Conservation (phyloP, 2,329 filamentous ascomycete genomes). For the Nemania diffusa region DNA sequence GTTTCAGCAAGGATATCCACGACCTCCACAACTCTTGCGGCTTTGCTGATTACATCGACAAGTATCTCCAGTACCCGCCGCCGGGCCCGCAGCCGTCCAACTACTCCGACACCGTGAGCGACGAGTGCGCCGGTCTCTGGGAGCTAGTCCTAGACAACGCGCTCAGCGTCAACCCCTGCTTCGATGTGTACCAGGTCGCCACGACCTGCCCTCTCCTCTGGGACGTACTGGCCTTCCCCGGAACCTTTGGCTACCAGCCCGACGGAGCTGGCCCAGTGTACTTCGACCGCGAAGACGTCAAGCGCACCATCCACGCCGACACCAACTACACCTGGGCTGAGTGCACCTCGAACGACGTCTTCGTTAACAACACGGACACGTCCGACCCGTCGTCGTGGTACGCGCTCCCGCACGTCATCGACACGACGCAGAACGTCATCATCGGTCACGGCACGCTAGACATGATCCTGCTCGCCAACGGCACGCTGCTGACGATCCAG, state of each 20-base stretch:
- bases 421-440: constrained; percentile 76
- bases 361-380: constrained; percentile 57
- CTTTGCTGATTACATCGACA: constrained; percentile 65
- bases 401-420: constrained; percentile 76
- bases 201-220: constrained; percentile 74
- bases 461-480: constrained; percentile 73
- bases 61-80: constrained; percentile 71
- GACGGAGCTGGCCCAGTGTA: constrained; percentile 68
- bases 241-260: constrained; percentile 71
- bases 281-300: constrained; percentile 77
- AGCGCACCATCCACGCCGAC: constrained; percentile 74
- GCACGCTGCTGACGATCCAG: constrained; percentile 77
- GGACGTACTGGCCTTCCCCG: constrained; percentile 68
- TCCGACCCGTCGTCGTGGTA: constrained; percentile 65
- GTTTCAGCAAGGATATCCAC: constrained; percentile 64
- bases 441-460: constrained; percentile 78
- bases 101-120: constrained; percentile 54
- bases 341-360: constrained; percentile 48
- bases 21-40: constrained; percentile 63
- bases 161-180: constrained; percentile 71
- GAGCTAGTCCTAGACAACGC: constrained; percentile 62
- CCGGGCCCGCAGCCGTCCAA: constrained; percentile 63
- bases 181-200: constrained; percentile 74
- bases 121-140: constrained; percentile 65
- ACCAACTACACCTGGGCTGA: constrained; percentile 47